Conservation (phyloP, 192 early-diverging fungal genomes). For the Rhizophagus clarus region DNA sequence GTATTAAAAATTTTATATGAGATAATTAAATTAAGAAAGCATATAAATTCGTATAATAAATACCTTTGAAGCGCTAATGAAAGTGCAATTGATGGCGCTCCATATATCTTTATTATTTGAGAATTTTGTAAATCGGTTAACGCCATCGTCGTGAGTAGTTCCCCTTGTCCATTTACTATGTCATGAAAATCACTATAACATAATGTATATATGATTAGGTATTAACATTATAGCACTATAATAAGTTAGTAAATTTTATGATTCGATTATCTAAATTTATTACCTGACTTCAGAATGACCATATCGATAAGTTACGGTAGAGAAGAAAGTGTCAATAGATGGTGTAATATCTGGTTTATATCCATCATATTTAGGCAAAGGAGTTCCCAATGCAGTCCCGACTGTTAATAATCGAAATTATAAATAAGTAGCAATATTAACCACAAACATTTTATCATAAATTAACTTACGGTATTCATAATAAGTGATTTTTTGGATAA, state of each 20-base stretch:
- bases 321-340: background rate
- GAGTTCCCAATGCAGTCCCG: background rate
- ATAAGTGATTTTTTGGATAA: background rate
- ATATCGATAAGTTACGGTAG: constrained; percentile 3
- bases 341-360: background rate
- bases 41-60: background rate
- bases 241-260: no score
- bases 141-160: background rate
- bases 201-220: no score
- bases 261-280: background rate
- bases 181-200: constrained; percentile 9
- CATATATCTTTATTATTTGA: background rate
- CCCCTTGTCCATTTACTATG: background rate
- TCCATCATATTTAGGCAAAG: background rate
- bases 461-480: background rate
- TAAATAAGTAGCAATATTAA: background rate
- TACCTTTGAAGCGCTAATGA: constrained; percentile 26
- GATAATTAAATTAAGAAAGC: background rate
- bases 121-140: background rate
- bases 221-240: background rate
- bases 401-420: background rate
- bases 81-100: background rate
- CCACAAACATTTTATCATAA: background rate
- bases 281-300: constrained; percentile 12
- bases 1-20: background rate